Conservation (phyloP, 306 rosid genomes). For the Delonix regia region DNA sequence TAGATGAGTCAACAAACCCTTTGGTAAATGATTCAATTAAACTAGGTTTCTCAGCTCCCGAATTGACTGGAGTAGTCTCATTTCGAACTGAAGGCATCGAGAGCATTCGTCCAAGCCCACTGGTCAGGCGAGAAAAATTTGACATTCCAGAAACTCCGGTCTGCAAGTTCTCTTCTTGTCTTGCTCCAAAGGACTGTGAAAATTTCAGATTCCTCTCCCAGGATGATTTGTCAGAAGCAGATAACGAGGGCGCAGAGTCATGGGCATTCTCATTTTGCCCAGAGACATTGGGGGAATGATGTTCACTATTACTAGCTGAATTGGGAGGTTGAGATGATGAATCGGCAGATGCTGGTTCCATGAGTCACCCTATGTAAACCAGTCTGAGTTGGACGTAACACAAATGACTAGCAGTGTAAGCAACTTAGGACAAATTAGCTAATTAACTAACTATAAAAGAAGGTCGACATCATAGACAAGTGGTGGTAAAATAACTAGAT, state of each 20-base stretch:
- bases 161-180: slow-evolving; percentile 49
- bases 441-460: neutral
- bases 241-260: slow-evolving; percentile 34
- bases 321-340: slow-evolving; percentile 34
- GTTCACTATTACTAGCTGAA: slow-evolving; percentile 40
- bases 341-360: slow-evolving; percentile 45
- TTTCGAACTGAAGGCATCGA: slow-evolving; percentile 28
- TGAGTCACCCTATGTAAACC: slow-evolving; percentile 36
- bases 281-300: slow-evolving; percentile 42
- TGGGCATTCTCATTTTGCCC: slow-evolving; percentile 38
- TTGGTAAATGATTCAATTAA: slow-evolving; percentile 70
- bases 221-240: slow-evolving; percentile 54
- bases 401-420: slow-evolving; percentile 14
- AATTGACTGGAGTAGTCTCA: slow-evolving; percentile 41
- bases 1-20: slow-evolving; percentile 77
- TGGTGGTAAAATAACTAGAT: slow-evolving; percentile 5
- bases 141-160: slow-evolving; percentile 52
- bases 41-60: slow-evolving; percentile 49
- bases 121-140: slow-evolving; percentile 55
- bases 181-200: slow-evolving; percentile 42
- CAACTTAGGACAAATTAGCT: neutral
- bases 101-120: slow-evolving; percentile 61
- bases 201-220: slow-evolving; percentile 56
- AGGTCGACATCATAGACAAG: neutral
- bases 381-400: neutral